These are phyloP conservation scores for Fusarium fracticaudum DNA, from an alignment of 2,329 filamentous ascomycete genomes.

Conservation along the genomic window DNA sequence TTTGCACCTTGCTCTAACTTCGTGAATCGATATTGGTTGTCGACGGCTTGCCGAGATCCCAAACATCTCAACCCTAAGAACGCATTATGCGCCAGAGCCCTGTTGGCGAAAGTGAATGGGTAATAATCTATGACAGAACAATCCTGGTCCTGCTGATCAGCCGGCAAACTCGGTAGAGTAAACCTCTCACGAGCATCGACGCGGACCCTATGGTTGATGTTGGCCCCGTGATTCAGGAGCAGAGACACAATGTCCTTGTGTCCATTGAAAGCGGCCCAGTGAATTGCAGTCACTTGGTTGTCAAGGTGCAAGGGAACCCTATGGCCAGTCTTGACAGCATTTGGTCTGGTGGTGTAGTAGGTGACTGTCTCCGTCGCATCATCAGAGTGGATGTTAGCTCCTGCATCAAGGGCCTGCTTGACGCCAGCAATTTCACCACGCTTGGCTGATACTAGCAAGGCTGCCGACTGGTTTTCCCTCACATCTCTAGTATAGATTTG, in stretches of 20 bases:
- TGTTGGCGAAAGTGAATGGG: not conserved
- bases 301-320: not conserved
- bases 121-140: not conserved
- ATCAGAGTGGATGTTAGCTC: not conserved
- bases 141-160: no score
- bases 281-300: conserved; percentile 5
- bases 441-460: not conserved
- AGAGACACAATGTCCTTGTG: not conserved
- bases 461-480: not conserved
- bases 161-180: not conserved
- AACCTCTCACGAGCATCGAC: not conserved
- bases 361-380: not conserved
- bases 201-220: conserved; percentile 8
- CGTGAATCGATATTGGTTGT: not conserved
- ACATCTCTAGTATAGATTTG: not conserved
- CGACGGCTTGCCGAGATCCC: not conserved
- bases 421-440: not conserved
- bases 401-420: not conserved
- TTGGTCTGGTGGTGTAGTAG: not conserved
- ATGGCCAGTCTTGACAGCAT: no score
- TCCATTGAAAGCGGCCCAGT: not conserved
- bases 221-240: not conserved
- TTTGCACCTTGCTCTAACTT: conserved; percentile 4
- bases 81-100: not conserved
- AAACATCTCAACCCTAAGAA: not conserved